Percentiles rank a stretch among this genome's conserved stretches.
Evolutionary conservation across 768 basidiomycete species (phyloP).

Genomic region (Cyclocybe aegerita): DNA sequence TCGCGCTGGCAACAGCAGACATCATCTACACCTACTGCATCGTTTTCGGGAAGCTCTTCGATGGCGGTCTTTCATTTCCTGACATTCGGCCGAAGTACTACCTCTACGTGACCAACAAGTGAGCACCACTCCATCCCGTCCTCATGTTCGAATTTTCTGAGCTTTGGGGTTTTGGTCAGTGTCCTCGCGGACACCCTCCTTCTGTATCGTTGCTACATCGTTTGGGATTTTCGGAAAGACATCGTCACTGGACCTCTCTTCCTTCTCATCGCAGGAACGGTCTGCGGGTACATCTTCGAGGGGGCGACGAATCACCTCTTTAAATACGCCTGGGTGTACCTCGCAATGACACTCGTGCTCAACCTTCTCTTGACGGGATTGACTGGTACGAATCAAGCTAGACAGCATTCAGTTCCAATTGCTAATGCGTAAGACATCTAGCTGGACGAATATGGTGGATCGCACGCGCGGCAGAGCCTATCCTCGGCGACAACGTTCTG

Average conservation of each 20-base stretch:
- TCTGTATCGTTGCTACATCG: conserved; percentile 37
- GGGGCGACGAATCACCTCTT: conserved; percentile 14
- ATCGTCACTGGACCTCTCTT: conserved; percentile 25
- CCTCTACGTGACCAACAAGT: conserved; percentile 40
- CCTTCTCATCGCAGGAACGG: conserved; percentile 31
- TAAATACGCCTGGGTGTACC: conserved; percentile 29
- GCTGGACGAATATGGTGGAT: conserved; percentile 37
- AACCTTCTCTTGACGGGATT: conserved; percentile 34
- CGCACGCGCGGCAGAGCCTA: conserved; percentile 20
- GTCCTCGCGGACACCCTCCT: conserved; percentile 32
- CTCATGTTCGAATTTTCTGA: not conserved
- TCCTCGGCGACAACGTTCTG: conserved; percentile 26
- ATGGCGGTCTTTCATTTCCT: conserved; percentile 14
- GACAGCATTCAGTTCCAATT: too few relatives aligned
- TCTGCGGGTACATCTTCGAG: conserved; percentile 20
- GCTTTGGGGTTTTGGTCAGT: conserved; percentile 10
- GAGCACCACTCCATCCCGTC: conserved; percentile 6
- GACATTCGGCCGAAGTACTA: conserved; percentile 31
- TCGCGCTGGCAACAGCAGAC: conserved; percentile 31
- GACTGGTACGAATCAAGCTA: conserved; percentile 21
- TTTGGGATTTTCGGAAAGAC: conserved; percentile 31
- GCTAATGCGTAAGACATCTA: conserved; percentile 5
- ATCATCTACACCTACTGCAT: conserved; percentile 32
- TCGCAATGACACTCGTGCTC: conserved; percentile 29
- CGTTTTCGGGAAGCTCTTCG: conserved; percentile 24